phyloP scores from a whole-genome alignment of 2,329 filamentous ascomycete genomes.

The Fonsecaea multimorphosa region DNA sequence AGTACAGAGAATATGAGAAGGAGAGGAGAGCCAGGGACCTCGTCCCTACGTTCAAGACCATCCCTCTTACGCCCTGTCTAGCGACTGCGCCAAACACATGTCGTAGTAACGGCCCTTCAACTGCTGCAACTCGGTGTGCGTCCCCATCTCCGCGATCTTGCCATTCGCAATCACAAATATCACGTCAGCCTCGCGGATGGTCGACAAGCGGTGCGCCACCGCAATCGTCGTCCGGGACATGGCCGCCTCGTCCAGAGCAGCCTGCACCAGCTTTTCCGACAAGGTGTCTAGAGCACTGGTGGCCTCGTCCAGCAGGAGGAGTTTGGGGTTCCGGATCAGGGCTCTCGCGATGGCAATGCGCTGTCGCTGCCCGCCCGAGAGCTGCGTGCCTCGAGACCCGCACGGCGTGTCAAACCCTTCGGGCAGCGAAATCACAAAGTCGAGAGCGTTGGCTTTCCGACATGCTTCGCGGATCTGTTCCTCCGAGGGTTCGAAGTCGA shows the following conservation, averaged over 20 bases:
- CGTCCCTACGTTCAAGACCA: too few species aligned
- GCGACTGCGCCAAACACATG: constrained; percentile 42
- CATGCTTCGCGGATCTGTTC: constrained; percentile 46
- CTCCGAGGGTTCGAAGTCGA: constrained; percentile 39
- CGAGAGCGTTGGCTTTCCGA: constrained; percentile 46
- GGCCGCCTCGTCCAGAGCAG: constrained; percentile 42
- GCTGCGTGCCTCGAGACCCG: constrained; percentile 45
- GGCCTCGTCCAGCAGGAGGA: constrained; percentile 52
- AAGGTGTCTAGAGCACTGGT: constrained; percentile 50
- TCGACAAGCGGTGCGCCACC: constrained; percentile 49
- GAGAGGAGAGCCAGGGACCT: background rate
- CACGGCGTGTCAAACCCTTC: constrained; percentile 47
- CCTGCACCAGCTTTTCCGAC: constrained; percentile 45
- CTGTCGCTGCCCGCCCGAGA: constrained; percentile 53
- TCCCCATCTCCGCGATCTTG: constrained; percentile 48
- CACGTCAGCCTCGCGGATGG: constrained; percentile 47
- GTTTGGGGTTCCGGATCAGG: constrained; percentile 46
- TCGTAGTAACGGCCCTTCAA: constrained; percentile 49
- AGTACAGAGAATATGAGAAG: background rate
- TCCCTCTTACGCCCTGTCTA: constrained; percentile 31
- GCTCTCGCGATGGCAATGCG: constrained; percentile 53
- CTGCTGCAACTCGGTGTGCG: constrained; percentile 49
- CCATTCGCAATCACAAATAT: constrained; percentile 51
- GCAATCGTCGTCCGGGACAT: constrained; percentile 44
- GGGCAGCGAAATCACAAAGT: constrained; percentile 48